A percentile compares a stretch with the other conserved stretches of the same genome.
Evolutionary conservation across 257 asterid species (phyloP).

Genomic region (Solanum sparsipilum): DNA sequence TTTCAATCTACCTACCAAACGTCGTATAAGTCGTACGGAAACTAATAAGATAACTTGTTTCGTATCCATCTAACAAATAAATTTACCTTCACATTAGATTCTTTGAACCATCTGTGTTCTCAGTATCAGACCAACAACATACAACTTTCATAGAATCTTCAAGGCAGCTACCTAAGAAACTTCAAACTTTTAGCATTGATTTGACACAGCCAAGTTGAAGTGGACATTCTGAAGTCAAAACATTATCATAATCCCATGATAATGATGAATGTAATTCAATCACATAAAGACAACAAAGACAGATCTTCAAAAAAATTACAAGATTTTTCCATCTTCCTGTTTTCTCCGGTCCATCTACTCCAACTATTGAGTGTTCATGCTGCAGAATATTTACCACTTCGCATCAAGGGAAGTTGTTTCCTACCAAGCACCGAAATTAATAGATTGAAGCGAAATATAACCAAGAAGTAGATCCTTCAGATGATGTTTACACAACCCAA

Average conservation of each 20-base stretch:
- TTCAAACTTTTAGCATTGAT: background rate
- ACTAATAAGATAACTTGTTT: background rate
- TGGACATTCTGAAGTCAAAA: background rate
- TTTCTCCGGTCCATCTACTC: background rate
- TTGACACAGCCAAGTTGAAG: background rate
- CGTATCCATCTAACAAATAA: background rate
- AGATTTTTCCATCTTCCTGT: background rate
- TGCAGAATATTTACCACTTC: background rate
- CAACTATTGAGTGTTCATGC: background rate
- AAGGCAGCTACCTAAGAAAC: background rate
- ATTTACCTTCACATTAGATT: background rate
- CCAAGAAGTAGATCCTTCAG: conserved; percentile 66
- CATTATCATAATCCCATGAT: background rate
- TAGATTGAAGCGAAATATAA: conserved; percentile 28
- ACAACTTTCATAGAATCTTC: background rate
- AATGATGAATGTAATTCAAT: background rate
- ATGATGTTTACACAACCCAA: conserved; percentile 75
- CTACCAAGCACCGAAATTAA: conserved; percentile 24
- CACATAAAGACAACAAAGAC: background rate
- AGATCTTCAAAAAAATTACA: background rate
- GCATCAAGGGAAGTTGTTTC: background rate
- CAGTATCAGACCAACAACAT: background rate
- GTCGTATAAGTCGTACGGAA: too few relatives aligned
- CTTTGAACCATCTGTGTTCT: background rate
- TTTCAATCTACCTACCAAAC: background rate